phyloP scores from a whole-genome alignment of 2,329 filamentous ascomycete species.

The Cercospora sp. region DNA sequence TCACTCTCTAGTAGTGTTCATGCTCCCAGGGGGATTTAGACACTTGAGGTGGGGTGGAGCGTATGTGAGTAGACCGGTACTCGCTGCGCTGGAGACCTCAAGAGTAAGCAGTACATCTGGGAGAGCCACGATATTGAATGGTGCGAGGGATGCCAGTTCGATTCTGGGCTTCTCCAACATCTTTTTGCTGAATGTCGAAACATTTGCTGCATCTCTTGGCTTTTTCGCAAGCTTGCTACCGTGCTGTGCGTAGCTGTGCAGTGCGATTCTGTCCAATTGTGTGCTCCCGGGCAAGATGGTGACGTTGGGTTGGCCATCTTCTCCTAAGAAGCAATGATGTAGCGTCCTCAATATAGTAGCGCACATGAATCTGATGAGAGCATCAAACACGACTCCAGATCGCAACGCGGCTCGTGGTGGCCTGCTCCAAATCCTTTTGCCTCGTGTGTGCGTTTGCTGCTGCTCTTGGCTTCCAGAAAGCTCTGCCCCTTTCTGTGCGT shows the following conservation, averaged over 20 bases:
- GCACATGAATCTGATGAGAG: not conserved
- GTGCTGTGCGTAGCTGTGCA: not conserved
- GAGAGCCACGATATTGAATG: not conserved
- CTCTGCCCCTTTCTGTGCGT: not conserved
- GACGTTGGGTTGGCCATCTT: not conserved
- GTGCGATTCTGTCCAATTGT: not conserved
- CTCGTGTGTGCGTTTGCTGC: not conserved
- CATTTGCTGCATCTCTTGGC: not conserved
- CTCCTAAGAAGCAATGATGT: not conserved
- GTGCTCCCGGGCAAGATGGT: not conserved
- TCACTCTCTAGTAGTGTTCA: not conserved
- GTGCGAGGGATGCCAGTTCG: slow-evolving; percentile 10
- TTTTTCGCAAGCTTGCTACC: not conserved
- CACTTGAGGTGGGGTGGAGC: not conserved
- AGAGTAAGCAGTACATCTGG: not conserved
- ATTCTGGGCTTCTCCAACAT: slow-evolving; percentile 8
- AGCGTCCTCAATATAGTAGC: not conserved
- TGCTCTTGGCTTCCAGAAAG: not conserved
- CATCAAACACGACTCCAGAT: not conserved
- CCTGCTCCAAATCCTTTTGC: not conserved
- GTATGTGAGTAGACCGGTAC: not conserved
- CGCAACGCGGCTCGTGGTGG: not conserved
- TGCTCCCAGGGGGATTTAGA: no score
- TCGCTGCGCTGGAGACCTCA: not conserved
- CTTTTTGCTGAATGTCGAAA: not conserved